These are phyloP conservation scores for Byssochlamys sp. DNA, from an alignment of 2,329 filamentous ascomycete species.

Conservation along the genomic window DNA sequence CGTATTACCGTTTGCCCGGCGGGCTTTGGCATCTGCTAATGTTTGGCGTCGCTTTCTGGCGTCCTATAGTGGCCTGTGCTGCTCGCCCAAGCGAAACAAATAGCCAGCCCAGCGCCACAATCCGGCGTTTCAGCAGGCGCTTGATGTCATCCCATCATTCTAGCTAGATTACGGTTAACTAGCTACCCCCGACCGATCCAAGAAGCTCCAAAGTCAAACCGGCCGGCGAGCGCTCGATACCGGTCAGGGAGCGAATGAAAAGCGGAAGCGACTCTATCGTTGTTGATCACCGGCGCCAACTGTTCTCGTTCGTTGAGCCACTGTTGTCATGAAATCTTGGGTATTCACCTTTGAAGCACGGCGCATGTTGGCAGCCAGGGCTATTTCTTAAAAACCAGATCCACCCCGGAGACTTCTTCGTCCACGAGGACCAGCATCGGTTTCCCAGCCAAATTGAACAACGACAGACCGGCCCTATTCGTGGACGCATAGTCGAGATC, in stretches of 20 bases:
- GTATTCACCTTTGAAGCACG: background rate
- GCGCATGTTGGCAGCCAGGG: background rate
- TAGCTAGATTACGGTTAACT: background rate
- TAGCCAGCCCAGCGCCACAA: background rate
- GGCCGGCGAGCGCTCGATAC: background rate
- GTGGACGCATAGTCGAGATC: no score
- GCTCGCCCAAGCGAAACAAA: background rate
- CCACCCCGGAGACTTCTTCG: no score
- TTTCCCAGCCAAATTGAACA: no score
- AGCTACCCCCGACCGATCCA: background rate
- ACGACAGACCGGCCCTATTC: no score
- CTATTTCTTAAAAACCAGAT: background rate
- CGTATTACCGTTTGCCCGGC: background rate
- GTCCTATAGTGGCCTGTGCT: background rate
- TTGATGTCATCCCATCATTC: slow-evolving; percentile 26
- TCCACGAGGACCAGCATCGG: no score
- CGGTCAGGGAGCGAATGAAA: background rate
- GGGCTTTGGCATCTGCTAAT: background rate
- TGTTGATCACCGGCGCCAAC: background rate
- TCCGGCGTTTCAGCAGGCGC: slow-evolving; percentile 25
- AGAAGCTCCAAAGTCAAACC: background rate
- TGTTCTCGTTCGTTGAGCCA: slow-evolving; percentile 11
- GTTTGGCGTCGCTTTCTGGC: background rate
- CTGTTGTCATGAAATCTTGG: slow-evolving; percentile 17
- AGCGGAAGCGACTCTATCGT: background rate